Evolutionary conservation across 2,329 filamentous ascomycete species (phyloP).

Genomic region (Metarhizium rileyi): DNA sequence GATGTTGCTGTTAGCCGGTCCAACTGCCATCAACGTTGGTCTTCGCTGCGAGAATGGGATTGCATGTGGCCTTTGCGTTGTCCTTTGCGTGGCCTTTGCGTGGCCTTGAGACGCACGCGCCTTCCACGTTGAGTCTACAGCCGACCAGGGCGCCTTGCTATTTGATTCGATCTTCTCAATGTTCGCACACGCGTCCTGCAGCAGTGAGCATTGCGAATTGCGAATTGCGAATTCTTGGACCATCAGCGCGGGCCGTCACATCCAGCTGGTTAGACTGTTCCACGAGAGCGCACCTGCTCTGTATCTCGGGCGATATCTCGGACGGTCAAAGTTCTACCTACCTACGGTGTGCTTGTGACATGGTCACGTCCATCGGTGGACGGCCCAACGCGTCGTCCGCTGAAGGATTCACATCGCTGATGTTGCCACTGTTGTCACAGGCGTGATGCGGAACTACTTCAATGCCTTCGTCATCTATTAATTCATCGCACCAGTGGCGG

Average conservation of each 20-base stretch:
- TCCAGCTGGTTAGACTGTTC: neutral
- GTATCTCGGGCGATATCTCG: neutral
- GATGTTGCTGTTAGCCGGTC: neutral
- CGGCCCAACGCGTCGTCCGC: neutral
- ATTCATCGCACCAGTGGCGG: too few species aligned
- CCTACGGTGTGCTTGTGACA: too few species aligned
- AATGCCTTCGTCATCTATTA: too few species aligned
- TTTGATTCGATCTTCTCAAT: neutral
- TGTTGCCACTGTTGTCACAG: too few species aligned
- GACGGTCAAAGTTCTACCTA: too few species aligned
- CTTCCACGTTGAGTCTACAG: neutral
- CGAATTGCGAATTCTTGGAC: neutral
- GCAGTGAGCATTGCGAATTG: neutral
- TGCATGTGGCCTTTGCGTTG: neutral
- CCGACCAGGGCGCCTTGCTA: neutral
- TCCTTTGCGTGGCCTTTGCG: neutral
- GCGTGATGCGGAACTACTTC: too few species aligned
- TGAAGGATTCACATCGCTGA: too few species aligned
- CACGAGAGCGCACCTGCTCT: neutral
- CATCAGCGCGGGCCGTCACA: too few species aligned
- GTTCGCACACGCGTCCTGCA: neutral
- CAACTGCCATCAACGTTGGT: neutral
- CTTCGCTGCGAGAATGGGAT: neutral
- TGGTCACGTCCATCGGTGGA: neutral
- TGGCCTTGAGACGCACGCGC: neutral